Evolutionary conservation across 495 filamentous ascomycete genomes (phyloP), one percentile per base, ranked within the genome.

Genomic region (Polyplosphaeria fusca): DNA sequence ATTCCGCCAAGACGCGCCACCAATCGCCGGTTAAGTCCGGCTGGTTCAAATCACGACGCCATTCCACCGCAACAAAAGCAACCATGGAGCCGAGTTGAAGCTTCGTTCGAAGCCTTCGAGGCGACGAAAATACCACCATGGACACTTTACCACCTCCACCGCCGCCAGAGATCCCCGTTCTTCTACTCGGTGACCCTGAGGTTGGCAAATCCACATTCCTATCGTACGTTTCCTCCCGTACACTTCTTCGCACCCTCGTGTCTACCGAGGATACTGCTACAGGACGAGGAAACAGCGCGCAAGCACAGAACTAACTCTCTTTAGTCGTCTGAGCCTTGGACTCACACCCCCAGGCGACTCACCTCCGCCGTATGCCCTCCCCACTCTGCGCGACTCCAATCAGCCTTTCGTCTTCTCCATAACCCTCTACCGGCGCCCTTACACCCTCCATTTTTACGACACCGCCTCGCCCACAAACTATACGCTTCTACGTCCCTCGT

Each of bases 181-280:
- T 96, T 14, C 76, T 96, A 0, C 74, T 96, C 4, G 91, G 91
- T 53, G 90, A 96, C 66, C 70, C 82, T 42, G 80, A 79, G 64
- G 87, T 88, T 63, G 91, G 91, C 25, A 96, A 95, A 20, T 86
- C 88, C 11, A 91, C 86, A 13, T 93, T 96, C 67, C 69, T 96
- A 67, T 91, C 89, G 90, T 94, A 72, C 71, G 88, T 84, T 53
- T 32, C 47, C 51, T 45, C 24, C 38, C 4, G 14, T 9, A 18
- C 4, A 12, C 39, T 43, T 43, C 11, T 18, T 9, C 39, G 39
- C 30, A 43, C 7, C 47, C 47, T 37, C 27, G 28, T 25, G 38
- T 39, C 52, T 53, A 26, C 26, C 7, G n/a, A 42, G 5, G 12
- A 24, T 11, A 18, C 42, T 27, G n/a, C 7, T 55, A 9, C n/a